phyloP scores from a whole-genome alignment of 176 grass and related monocot species.

The Zea mays region DNA sequence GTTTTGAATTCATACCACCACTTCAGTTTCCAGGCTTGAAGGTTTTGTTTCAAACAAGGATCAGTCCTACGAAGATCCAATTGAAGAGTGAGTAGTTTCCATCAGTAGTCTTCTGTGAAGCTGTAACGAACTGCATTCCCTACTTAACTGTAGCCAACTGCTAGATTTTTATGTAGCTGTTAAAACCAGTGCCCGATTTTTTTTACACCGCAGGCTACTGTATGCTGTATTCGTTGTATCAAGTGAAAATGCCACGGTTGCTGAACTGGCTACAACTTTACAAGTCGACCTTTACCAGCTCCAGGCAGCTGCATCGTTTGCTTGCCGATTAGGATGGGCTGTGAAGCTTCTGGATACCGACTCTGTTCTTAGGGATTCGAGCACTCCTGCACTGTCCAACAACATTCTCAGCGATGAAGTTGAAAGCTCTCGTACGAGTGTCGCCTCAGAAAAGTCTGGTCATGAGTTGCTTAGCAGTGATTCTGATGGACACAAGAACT shows the following conservation, averaged over 20 bases:
- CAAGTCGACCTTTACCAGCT: slow-evolving; percentile 90
- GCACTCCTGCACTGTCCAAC: slow-evolving; percentile 33
- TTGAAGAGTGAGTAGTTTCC: slow-evolving; percentile 89
- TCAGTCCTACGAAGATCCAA: slow-evolving; percentile 97
- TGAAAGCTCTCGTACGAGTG: slow-evolving; percentile 56
- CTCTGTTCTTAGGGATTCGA: slow-evolving; percentile 66
- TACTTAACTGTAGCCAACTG: neutral
- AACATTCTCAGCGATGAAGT: slow-evolving; percentile 74
- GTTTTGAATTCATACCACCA: slow-evolving; percentile 31
- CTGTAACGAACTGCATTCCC: neutral
- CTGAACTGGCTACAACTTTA: slow-evolving; percentile 94
- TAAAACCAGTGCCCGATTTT: slow-evolving; percentile 35
- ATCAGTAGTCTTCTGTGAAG: neutral
- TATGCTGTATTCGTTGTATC: slow-evolving; percentile 98
- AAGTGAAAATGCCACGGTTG: slow-evolving; percentile 94
- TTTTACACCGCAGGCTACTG: slow-evolving; percentile 67
- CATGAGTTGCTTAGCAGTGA: slow-evolving; percentile 51
- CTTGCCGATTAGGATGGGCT: slow-evolving; percentile 86
- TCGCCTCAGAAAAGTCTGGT: slow-evolving; percentile 69
- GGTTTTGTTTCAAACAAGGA: slow-evolving; percentile 99
- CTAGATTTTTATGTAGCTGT: slow-evolving; percentile 24
- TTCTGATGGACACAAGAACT: slow-evolving; percentile 56
- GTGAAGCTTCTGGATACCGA: slow-evolving; percentile 86
- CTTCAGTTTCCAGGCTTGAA: slow-evolving; percentile 99
- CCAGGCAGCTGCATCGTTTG: slow-evolving; percentile 92